A percentile compares a stretch with the other conserved stretches of the same genome.
These are phyloP conservation scores for Isochrysis galbana DNA, from an alignment of 78 protist species.

Conservation along the genomic window DNA sequence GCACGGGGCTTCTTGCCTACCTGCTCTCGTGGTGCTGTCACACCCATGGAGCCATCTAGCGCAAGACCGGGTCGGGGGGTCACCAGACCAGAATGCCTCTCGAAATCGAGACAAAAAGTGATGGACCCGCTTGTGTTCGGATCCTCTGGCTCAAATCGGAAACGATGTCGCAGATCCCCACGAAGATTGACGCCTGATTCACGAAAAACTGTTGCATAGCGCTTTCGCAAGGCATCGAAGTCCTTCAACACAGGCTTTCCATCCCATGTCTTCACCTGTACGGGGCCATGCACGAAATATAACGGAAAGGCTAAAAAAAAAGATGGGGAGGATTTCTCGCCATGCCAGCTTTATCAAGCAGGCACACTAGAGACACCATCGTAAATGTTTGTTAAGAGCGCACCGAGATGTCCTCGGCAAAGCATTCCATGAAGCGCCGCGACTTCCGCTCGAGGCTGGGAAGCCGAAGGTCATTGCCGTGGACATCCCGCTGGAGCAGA, in stretches of 20 bases:
- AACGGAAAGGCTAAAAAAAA: neutral
- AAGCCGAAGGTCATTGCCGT: constrained; percentile 21
- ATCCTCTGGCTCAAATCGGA: neutral
- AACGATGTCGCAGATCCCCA: neutral
- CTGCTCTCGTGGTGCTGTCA: neutral
- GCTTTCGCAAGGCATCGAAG: neutral
- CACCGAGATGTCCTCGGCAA: neutral
- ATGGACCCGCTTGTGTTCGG: neutral
- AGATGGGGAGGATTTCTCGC: neutral
- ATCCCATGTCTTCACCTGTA: neutral
- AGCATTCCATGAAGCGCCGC: neutral
- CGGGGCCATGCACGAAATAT: too few species aligned
- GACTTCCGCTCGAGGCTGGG: neutral
- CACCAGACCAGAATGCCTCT: neutral
- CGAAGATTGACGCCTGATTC: neutral
- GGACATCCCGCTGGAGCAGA: neutral
- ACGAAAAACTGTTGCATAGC: neutral
- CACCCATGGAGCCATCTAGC: neutral
- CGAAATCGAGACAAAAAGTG: neutral
- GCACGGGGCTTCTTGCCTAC: neutral
- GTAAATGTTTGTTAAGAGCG: too few species aligned
- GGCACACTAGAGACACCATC: too few species aligned
- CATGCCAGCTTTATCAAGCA: too few species aligned
- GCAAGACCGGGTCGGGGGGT: neutral
- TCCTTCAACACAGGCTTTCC: neutral